These are phyloP conservation scores for Fusarium clavum DNA, from an alignment of 2,329 filamentous ascomycete species.

Conservation along the genomic window DNA sequence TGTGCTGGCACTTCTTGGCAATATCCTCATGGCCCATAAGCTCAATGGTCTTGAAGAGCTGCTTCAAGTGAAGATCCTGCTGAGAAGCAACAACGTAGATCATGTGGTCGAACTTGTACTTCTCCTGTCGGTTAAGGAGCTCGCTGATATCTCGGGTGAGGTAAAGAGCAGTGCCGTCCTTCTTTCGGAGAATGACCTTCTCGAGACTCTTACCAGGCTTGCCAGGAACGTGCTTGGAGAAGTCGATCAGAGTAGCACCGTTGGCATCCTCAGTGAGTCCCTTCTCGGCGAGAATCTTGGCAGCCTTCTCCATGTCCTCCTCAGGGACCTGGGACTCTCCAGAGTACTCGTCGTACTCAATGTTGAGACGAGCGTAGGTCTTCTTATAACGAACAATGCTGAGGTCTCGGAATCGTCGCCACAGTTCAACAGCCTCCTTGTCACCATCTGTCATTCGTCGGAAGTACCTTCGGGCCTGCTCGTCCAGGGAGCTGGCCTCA, in stretches of 20 bases:
- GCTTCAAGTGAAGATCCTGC: constrained; percentile 78
- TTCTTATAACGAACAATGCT: constrained; percentile 75
- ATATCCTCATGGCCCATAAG: constrained; percentile 77
- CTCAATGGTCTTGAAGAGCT: constrained; percentile 81
- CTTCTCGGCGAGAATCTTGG: constrained; percentile 71
- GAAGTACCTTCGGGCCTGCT: constrained; percentile 80
- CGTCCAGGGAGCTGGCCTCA: constrained; percentile 71
- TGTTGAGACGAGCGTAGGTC: constrained; percentile 77
- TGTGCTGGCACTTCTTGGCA: constrained; percentile 74
- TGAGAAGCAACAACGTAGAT: constrained; percentile 81
- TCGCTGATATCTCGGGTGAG: constrained; percentile 83
- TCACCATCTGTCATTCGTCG: constrained; percentile 78
- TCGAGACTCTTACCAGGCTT: constrained; percentile 77
- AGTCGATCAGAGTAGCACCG: constrained; percentile 79
- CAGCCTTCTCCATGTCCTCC: constrained; percentile 73
- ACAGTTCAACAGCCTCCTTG: constrained; percentile 67
- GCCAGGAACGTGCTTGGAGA: constrained; percentile 73
- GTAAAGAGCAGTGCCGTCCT: constrained; percentile 80
- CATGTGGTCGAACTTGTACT: constrained; percentile 80
- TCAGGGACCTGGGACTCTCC: constrained; percentile 80
- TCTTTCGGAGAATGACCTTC: constrained; percentile 77
- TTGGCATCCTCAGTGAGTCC: constrained; percentile 75
- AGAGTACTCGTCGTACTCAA: constrained; percentile 76
- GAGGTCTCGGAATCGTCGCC: constrained; percentile 74
- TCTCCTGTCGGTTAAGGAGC: constrained; percentile 71